Conservation (phyloP, 208 protist species). For the Leptomonas pyrrhocoris region DNA sequence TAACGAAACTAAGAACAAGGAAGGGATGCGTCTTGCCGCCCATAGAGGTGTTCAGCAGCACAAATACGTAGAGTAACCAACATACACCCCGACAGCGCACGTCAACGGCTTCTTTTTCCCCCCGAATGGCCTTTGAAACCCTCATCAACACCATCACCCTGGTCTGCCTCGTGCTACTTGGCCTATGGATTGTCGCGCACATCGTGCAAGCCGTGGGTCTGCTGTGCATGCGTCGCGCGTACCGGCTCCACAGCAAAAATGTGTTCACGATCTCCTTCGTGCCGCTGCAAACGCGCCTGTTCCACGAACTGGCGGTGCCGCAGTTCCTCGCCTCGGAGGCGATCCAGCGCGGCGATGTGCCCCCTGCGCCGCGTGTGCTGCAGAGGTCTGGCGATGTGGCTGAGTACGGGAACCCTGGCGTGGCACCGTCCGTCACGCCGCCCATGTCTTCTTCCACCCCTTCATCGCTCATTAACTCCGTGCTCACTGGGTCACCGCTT, state of each 20-base stretch:
- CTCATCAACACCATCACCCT: constrained; percentile 53
- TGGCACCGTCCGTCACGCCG: not conserved
- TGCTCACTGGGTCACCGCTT: constrained; percentile 4
- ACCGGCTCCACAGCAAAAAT: constrained; percentile 31
- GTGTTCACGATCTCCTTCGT: constrained; percentile 52
- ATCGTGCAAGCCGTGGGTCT: constrained; percentile 29
- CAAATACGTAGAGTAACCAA: too few relatives aligned
- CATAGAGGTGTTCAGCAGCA: too few relatives aligned
- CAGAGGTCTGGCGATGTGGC: not conserved
- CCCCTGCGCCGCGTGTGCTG: not conserved
- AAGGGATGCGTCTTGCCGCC: too few relatives aligned
- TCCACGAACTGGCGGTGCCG: constrained; percentile 44
- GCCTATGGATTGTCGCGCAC: constrained; percentile 28
- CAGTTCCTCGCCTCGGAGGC: constrained; percentile 45
- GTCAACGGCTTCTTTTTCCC: not conserved
- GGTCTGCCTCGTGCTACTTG: constrained; percentile 32
- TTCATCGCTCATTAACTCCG: not conserved
- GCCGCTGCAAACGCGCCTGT: constrained; percentile 47
- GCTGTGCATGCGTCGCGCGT: constrained; percentile 26
- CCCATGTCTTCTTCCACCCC: not conserved
- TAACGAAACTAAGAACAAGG: not conserved
- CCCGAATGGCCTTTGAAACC: constrained; percentile 35
- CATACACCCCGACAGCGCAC: not conserved
- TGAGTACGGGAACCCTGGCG: constrained; percentile 2
- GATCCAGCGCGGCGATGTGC: constrained; percentile 27